phyloP scores from a whole-genome alignment of 2,329 filamentous ascomycete species.

The Ascochyta rabiei region DNA sequence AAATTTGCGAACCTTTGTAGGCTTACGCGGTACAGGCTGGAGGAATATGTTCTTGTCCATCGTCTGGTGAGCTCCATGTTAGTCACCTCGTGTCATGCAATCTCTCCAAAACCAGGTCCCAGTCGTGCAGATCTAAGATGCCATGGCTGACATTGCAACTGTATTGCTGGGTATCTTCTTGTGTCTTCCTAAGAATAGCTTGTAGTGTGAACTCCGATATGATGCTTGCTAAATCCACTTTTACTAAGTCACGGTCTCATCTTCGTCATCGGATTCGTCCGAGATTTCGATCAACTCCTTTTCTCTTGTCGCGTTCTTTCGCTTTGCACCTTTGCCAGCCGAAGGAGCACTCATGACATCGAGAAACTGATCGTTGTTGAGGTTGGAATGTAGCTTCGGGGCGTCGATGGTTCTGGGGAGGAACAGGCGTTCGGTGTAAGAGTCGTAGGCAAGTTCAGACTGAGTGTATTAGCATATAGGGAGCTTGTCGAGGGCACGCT shows the following conservation, averaged over 20 bases:
- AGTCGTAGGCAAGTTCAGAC: slow-evolving; percentile 73
- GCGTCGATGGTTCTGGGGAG: slow-evolving; percentile 52
- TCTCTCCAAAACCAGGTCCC: neutral
- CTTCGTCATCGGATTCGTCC: slow-evolving; percentile 37
- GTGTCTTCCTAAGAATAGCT: neutral
- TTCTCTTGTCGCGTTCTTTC: slow-evolving; percentile 42
- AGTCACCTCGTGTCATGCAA: neutral
- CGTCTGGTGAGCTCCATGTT: neutral
- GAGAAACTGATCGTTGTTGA: slow-evolving; percentile 65
- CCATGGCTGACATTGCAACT: neutral
- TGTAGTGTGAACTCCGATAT: slow-evolving; percentile 5
- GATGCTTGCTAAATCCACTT: slow-evolving; percentile 14
- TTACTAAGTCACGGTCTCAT: slow-evolving; percentile 14
- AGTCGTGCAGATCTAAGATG: neutral
- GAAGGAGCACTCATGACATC: slow-evolving; percentile 66
- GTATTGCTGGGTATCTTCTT: slow-evolving; percentile 22
- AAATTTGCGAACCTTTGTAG: neutral
- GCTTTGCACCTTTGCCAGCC: slow-evolving; percentile 46
- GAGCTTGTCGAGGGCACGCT: neutral
- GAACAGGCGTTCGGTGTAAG: slow-evolving; percentile 76
- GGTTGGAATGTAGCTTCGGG: slow-evolving; percentile 59
- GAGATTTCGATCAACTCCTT: slow-evolving; percentile 42
- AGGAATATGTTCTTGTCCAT: neutral
- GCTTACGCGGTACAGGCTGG: neutral
- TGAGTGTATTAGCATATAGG: slow-evolving; percentile 26